Base-by-base conservation (phyloP, 495 filamentous ascomycete genomes). In the Hypoxylon lenormandii region DNA sequence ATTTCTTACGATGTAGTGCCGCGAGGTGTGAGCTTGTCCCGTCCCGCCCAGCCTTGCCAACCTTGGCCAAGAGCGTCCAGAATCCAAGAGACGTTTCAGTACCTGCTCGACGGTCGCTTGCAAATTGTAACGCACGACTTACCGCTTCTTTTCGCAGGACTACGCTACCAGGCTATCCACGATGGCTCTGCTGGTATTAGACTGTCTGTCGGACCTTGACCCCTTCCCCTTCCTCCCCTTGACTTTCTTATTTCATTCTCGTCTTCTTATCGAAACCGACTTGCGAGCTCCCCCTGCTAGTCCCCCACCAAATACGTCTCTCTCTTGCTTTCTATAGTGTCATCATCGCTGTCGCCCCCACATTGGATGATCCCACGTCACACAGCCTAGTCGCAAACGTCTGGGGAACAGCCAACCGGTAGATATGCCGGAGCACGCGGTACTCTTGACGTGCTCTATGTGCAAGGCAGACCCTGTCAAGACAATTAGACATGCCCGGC, bases 21-120 rank as follows among this genome's bases (percentile, higher is more conserved):
- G 45, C 55, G 30, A 52, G 52, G 47, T 51, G 46, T n/a, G 54
- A 72, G 64, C 64, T 68, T 64, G 60, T 72, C 60, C 59, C 54
- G 64, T 68, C 30, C 40, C 37, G 59, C 55, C 69, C 55, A 60
- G 55, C 64, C 64, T 54, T 69, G 30, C 30, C 30, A 33, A 33
- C 6, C 30, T 8, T 33, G 64, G 64, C 69, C 69, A 72, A 68
- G 66, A 36, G 30, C 69, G 43, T 68, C 64, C 64, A 72, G 69
- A 72, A 47, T 49, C 64, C 42, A 59, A 68, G 19, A 67, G 69
- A 64, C 55, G 69, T 72, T 68, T 72, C 69, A 72, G 69, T 64
- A 47, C 43, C 55, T 42, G 54, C 55, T 60, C 45, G 55, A 45
- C 22, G 30, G 58, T 55, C 56, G 59, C 26, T 55, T 54, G 45